These are phyloP conservation scores for Mycena galericulata DNA, from an alignment of 768 basidiomycete species.

Conservation along the genomic window DNA sequence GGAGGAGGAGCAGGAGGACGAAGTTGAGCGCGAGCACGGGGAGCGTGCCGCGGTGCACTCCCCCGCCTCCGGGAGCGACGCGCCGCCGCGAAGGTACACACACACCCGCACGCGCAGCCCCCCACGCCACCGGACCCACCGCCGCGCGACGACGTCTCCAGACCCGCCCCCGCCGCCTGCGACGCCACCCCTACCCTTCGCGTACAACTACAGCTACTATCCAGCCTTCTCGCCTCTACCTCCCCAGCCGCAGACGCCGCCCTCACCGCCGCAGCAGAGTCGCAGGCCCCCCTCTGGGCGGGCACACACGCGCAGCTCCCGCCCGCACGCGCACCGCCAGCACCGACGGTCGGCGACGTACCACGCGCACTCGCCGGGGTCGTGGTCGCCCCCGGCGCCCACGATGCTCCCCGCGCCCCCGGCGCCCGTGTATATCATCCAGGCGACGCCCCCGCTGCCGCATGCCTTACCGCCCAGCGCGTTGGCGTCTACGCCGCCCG, in stretches of 20 bases:
- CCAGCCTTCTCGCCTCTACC: conserved; percentile 23
- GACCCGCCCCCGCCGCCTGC: not conserved
- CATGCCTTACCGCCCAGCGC: not conserved
- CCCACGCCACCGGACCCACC: conserved; percentile 7
- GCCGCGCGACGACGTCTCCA: conserved; percentile 2
- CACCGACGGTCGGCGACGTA: conserved; percentile 29
- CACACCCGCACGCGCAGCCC: not conserved
- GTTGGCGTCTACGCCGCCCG: not conserved
- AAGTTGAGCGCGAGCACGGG: not conserved
- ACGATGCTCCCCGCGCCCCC: conserved; percentile 24
- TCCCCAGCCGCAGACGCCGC: no score
- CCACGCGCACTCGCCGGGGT: conserved; percentile 7
- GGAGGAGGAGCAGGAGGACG: no score
- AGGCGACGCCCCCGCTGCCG: conserved; percentile 19
- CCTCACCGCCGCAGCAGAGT: not conserved
- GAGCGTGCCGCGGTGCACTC: not conserved
- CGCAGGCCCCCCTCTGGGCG: not conserved
- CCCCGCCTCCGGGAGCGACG: not conserved
- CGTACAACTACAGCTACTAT: conserved; percentile 11
- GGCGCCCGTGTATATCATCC: conserved; percentile 31
- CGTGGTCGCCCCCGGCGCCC: conserved; percentile 10
- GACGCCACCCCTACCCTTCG: not conserved
- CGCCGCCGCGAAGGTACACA: not conserved
- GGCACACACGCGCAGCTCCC: not conserved
- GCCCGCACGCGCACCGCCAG: conserved; percentile 1